Percentiles rank a stretch among this genome's conserved stretches.
phyloP scores from a whole-genome alignment of 2,329 filamentous ascomycete genomes.

The Ceratocystis colombiana region DNA sequence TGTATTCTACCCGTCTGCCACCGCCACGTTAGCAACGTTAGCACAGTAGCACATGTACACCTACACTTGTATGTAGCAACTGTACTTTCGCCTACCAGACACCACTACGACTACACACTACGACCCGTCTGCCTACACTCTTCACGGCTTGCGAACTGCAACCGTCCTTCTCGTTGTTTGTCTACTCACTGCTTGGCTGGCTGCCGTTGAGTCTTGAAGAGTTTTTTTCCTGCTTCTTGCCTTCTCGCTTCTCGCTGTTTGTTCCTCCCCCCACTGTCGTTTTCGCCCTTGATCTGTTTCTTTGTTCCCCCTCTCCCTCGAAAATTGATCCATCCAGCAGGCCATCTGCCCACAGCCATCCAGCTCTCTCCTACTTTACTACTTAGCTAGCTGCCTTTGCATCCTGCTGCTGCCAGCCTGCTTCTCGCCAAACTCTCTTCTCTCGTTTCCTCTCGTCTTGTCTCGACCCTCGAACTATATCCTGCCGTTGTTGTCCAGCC shows the following conservation, averaged over 20 bases:
- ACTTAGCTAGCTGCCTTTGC: slow-evolving; percentile 25
- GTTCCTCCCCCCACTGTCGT: background rate
- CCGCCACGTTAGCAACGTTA: background rate
- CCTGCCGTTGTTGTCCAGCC: slow-evolving; percentile 17
- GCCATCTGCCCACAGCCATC: background rate
- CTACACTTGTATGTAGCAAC: background rate
- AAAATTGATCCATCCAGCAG: background rate
- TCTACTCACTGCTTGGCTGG: background rate
- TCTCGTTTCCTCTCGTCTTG: slow-evolving; percentile 22
- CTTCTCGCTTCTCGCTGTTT: background rate
- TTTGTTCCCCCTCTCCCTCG: too few relatives aligned
- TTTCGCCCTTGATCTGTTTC: background rate
- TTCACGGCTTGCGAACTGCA: background rate
- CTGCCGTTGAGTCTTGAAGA: background rate
- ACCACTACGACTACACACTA: too few relatives aligned
- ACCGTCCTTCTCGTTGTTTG: background rate
- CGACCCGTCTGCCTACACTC: background rate
- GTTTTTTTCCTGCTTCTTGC: background rate
- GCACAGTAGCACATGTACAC: slow-evolving; percentile 6
- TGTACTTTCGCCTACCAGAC: background rate
- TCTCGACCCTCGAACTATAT: slow-evolving; percentile 17
- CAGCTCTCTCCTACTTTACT: slow-evolving; percentile 1
- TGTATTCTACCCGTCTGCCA: slow-evolving; percentile 15
- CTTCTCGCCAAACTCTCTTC: slow-evolving; percentile 23
- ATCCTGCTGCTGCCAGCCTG: slow-evolving; percentile 25